phyloP scores from a whole-genome alignment of 1,284 basidiomycete genomes.

The Pseudomicrostroma phylloplanum region DNA sequence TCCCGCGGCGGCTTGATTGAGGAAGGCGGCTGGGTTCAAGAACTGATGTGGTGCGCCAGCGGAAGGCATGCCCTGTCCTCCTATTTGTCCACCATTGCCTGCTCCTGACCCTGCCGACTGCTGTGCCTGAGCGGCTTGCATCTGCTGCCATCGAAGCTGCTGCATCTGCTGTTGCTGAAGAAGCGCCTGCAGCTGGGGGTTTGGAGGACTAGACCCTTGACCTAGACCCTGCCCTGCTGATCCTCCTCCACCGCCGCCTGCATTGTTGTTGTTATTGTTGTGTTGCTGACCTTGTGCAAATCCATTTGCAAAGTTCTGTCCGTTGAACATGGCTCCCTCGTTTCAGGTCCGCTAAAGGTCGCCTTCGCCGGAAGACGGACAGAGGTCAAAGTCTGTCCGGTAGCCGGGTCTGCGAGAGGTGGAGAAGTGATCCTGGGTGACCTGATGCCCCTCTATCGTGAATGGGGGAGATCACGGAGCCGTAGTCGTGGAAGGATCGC shows the following conservation, averaged over 20 bases:
- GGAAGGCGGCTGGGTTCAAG: slow-evolving; percentile 6
- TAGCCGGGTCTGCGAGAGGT: too few relatives aligned
- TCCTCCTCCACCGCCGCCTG: neutral
- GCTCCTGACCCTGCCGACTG: neutral
- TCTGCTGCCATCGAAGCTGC: neutral
- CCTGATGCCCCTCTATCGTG: too few relatives aligned
- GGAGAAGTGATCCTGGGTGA: too few relatives aligned
- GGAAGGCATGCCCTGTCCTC: too few relatives aligned
- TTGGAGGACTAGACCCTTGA: neutral
- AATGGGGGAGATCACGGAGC: too few relatives aligned
- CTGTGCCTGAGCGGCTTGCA: neutral
- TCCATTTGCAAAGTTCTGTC: slow-evolving; percentile 5
- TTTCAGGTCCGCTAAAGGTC: too few relatives aligned
- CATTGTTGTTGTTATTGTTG: neutral
- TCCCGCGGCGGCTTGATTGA: slow-evolving; percentile 1
- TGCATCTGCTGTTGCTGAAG: slow-evolving; percentile 7
- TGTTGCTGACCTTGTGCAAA: neutral
- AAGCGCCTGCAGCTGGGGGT: slow-evolving; percentile 4
- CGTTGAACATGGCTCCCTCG: slow-evolving; percentile 5
- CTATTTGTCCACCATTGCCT: neutral
- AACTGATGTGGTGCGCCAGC: slow-evolving; percentile 1
- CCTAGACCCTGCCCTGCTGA: neutral
- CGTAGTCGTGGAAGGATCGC: too few relatives aligned
- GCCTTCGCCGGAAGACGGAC: too few relatives aligned
- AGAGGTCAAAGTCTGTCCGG: too few relatives aligned